Evolutionary conservation across 2,329 filamentous ascomycete genomes (phyloP).

Genomic region (Albophoma yamanashiensis): DNA sequence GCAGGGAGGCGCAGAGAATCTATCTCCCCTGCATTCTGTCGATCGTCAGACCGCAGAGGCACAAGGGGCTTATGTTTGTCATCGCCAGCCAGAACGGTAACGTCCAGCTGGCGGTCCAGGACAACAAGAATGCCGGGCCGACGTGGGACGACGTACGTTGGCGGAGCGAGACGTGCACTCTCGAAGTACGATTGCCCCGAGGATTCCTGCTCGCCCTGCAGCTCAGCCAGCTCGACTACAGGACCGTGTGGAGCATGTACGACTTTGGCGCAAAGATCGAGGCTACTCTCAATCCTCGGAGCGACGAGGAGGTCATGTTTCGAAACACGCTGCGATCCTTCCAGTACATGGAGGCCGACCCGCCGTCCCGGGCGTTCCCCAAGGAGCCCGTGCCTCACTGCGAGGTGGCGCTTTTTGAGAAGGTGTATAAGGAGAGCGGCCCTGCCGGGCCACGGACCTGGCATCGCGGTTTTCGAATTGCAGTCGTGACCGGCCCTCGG

Average conservation of each 20-base stretch:
- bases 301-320: constrained; percentile 61
- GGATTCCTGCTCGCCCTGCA: constrained; percentile 65
- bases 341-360: constrained; percentile 67
- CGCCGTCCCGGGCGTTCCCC: constrained; percentile 63
- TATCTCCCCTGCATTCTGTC: constrained; percentile 67
- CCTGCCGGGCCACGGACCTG: constrained; percentile 61
- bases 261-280: constrained; percentile 75
- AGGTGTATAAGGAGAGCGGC: constrained; percentile 53
- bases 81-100: constrained; percentile 72
- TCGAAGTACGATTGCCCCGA: constrained; percentile 62
- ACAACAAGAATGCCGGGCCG: constrained; percentile 55
- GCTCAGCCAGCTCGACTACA: constrained; percentile 67
- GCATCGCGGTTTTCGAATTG: constrained; percentile 71
- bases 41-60: constrained; percentile 57
- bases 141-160: constrained; percentile 77
- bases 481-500: constrained; percentile 65
- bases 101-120: constrained; percentile 64
- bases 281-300: constrained; percentile 54
- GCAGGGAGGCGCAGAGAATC: constrained; percentile 55
- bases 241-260: constrained; percentile 70
- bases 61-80: constrained; percentile 60
- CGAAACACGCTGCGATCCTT: constrained; percentile 61
- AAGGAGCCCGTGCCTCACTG: constrained; percentile 62
- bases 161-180: constrained; percentile 54
- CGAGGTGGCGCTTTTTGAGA: constrained; percentile 67